Conservation (phyloP, 2,329 filamentous ascomycete species). For the Colletotrichum chrysophilum region DNA sequence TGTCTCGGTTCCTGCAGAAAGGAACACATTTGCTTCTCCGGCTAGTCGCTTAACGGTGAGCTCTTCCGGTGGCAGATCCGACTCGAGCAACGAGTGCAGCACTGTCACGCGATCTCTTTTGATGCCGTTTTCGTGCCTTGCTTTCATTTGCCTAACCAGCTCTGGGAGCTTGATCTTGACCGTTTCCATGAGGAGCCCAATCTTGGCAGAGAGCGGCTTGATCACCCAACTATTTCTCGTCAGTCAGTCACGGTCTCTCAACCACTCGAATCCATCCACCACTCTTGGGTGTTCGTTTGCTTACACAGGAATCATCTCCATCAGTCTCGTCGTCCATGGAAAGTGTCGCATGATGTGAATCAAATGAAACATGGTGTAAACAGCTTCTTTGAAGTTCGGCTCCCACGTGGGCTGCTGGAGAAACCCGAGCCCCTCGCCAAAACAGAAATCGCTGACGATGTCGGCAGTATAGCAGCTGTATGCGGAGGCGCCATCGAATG, state of each 20-base stretch:
- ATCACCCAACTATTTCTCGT: neutral
- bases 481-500: slow-evolving; percentile 36
- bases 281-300: neutral
- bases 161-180: neutral
- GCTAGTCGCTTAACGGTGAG: slow-evolving; percentile 36
- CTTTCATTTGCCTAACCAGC: neutral
- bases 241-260: neutral
- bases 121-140: neutral
- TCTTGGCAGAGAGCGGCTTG: neutral
- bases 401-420: slow-evolving; percentile 12
- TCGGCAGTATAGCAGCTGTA: slow-evolving; percentile 44
- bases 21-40: slow-evolving; percentile 41
- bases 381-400: slow-evolving; percentile 9
- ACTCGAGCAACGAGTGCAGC: slow-evolving; percentile 32
- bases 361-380: slow-evolving; percentile 19
- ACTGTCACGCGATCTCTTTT: slow-evolving; percentile 21
- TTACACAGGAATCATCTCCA: slow-evolving; percentile 12
- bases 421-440: slow-evolving; percentile 29
- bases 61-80: slow-evolving; percentile 38
- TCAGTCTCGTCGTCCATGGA: neutral
- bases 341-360: slow-evolving; percentile 18
- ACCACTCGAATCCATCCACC: neutral
- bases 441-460: slow-evolving; percentile 38
- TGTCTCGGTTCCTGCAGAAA: slow-evolving; percentile 44
- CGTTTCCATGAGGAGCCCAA: neutral